A percentile compares a stretch with the other conserved stretches of the same genome.
Conservation (phyloP, 2,329 filamentous ascomycete species). For the Epichloe festucae region DNA sequence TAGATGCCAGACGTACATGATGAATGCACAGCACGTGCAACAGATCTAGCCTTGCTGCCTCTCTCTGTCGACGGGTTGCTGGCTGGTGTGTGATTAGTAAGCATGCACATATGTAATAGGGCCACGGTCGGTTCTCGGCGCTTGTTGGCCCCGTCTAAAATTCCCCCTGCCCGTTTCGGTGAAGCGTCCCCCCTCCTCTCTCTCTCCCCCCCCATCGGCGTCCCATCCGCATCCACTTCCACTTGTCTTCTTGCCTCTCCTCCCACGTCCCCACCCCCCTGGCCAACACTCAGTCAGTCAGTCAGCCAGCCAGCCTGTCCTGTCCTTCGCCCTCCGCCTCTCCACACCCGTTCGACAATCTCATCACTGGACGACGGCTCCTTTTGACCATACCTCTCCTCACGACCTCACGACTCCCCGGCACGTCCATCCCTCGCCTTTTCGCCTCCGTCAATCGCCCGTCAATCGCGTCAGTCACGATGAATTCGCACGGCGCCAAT, state of each 20-base stretch:
- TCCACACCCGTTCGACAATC: conserved; percentile 18
- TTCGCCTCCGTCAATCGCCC: conserved; percentile 6
- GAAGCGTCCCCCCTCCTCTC: background rate
- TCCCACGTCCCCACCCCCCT: background rate
- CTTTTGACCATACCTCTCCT: conserved; percentile 6
- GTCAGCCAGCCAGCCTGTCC: conserved; percentile 7
- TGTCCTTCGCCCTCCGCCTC: conserved; percentile 20
- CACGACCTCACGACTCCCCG: background rate
- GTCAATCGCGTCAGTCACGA: conserved; percentile 21
- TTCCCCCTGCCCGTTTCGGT: background rate
- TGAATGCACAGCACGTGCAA: too few relatives aligned
- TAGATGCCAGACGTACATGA: too few relatives aligned
- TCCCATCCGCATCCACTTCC: conserved; percentile 1
- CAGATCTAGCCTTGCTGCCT: too few relatives aligned
- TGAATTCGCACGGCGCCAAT: conserved; percentile 44
- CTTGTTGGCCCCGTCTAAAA: background rate
- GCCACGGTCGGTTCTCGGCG: background rate
- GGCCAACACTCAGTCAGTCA: conserved; percentile 2
- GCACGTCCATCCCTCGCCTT: conserved; percentile 3
- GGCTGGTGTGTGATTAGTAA: too few relatives aligned
- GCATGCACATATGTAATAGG: background rate
- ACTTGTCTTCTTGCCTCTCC: background rate
- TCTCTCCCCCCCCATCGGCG: background rate
- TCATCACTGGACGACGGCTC: conserved; percentile 15
- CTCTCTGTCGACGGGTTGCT: too few relatives aligned